A percentile compares a stretch with the other conserved stretches of the same genome.
Conservation (phyloP, 768 basidiomycete genomes). For the Psilocybe tampanensis region DNA sequence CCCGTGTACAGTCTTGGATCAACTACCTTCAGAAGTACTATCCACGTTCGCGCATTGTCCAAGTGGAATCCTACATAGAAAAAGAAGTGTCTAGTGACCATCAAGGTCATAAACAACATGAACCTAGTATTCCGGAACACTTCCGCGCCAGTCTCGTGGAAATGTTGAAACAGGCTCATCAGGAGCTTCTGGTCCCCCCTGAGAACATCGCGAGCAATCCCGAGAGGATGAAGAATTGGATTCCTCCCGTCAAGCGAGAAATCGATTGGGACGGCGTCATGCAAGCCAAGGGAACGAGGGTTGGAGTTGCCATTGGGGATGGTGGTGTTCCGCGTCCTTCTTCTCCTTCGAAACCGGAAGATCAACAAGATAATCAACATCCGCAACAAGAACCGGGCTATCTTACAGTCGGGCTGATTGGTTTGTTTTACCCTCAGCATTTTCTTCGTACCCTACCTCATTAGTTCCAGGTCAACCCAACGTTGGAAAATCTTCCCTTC, state of each 20-base stretch:
- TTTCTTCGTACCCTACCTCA: neutral
- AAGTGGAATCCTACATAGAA: constrained; percentile 76
- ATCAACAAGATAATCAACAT: constrained; percentile 15
- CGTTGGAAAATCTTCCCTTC: constrained; percentile 90
- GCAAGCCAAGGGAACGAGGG: constrained; percentile 42
- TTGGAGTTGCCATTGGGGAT: constrained; percentile 47
- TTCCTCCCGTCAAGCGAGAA: constrained; percentile 57
- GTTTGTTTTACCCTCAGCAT: constrained; percentile 30
- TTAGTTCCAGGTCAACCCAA: constrained; percentile 83
- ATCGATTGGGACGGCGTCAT: constrained; percentile 78
- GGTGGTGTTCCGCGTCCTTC: constrained; percentile 34
- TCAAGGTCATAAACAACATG: constrained; percentile 51
- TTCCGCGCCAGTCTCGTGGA: constrained; percentile 67
- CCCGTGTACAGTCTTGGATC: constrained; percentile 66
- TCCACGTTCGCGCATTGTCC: constrained; percentile 62
- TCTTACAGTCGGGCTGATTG: constrained; percentile 83
- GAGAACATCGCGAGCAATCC: constrained; percentile 50
- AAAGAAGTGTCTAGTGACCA: constrained; percentile 41
- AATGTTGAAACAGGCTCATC: constrained; percentile 67
- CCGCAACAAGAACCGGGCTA: constrained; percentile 49
- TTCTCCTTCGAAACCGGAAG: constrained; percentile 26
- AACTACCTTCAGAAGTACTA: constrained; percentile 54
- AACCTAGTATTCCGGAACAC: constrained; percentile 68
- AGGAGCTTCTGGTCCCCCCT: constrained; percentile 70
- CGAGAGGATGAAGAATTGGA: constrained; percentile 61